Evolutionary conservation across 208 protist genomes (phyloP), one percentile per base, ranked within the genome.

Genomic region (Wallacemonas collosoma): DNA sequence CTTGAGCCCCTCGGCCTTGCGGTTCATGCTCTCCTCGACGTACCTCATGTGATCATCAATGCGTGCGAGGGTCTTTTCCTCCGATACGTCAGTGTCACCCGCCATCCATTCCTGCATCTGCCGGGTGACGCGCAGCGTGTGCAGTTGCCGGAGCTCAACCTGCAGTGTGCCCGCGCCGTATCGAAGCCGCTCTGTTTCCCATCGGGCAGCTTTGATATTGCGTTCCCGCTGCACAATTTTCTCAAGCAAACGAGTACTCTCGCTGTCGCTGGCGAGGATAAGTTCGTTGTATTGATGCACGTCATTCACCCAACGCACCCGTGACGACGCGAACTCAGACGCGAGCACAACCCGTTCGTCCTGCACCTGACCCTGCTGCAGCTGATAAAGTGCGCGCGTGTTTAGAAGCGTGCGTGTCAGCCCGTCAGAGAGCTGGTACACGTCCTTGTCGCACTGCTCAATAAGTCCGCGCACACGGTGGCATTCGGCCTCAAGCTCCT

Each of bases 81-180:
- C 85, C 47, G 86, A 86, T 48, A 79, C 60, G 3, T 77, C 77
- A 3, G 68, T 77, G 61, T 90, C 94, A n/a, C 91, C 93, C 63
- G 88, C 90, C 60, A 98, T 88, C 69, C 92, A 88, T 56, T 97
- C 91, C 84, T 98, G 97, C 86, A 98, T 97, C 57, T 90, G 79
- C 50, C 97, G 95, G 2, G 95, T 98, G 17, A 98, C 96, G n/a
- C 94, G 80, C 39, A 98, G 83, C 8, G 97, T 96, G 84, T 98
- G 97, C 57, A 98, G 81, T 57, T 95, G 87, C 44, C 91, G 89
- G 53, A 95, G 85, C 72, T 98, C 93, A 80, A 98, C 82, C 71
- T 96, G 78, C 47, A 94, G 71, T 41, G 89, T 91, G 15, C 84
- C 85, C n/a, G 93, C 81, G 45, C 81, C 81, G 69, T 94, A 96